Base-by-base conservation (phyloP, 192 early-diverging fungal species). In the Coemansia sp. region DNA sequence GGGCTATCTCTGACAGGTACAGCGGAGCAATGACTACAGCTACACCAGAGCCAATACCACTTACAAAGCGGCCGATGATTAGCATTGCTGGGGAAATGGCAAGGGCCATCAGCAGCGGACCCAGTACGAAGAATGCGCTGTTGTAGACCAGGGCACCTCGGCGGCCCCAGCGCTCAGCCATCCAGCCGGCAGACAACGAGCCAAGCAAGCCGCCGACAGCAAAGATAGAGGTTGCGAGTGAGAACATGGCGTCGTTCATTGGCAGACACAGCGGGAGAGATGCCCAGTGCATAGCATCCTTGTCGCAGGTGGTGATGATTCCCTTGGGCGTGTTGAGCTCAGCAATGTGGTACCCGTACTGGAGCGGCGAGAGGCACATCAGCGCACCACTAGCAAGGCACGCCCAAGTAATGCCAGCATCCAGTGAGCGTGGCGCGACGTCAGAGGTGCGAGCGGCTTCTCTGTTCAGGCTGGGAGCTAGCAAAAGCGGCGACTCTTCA, bases 1-100 rank as follows among this genome's bases (percentile, higher is more conserved):
- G 91, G 10, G 90, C 88, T 69, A 95, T 86, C 71, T 95, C 95
- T 16, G 90, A 84, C 55, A 97, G 82, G 72, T 94, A 96, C 60
- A 91, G 84, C 3, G 95, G 94, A 6, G 91, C 88, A 28, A 93
- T 86, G 23, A 96, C 95, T 4, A 88, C 87, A 0, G 78, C 86
- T 26, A 86, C 82, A 6, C 94, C 95, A 35, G 87, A 86, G 13
- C 91, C 93, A 50, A 97, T 43, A 19, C 95, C 95, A 43, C 82
- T 83, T 14, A 95, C 19, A 59, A 94, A 85, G 35, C 95, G 85
- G n/a, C 93, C 95, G 17, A 83, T 42, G 14, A 86, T 50, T 62
- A 92, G 82, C 35, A 76, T 71, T 37, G 57, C 50, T 9, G 84
- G 74, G 9, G 80, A 74, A 43, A 69, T 72, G 11, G 90, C 88